phyloP scores from a whole-genome alignment of 768 basidiomycete genomes.

The Hygrocybe coccinea region DNA sequence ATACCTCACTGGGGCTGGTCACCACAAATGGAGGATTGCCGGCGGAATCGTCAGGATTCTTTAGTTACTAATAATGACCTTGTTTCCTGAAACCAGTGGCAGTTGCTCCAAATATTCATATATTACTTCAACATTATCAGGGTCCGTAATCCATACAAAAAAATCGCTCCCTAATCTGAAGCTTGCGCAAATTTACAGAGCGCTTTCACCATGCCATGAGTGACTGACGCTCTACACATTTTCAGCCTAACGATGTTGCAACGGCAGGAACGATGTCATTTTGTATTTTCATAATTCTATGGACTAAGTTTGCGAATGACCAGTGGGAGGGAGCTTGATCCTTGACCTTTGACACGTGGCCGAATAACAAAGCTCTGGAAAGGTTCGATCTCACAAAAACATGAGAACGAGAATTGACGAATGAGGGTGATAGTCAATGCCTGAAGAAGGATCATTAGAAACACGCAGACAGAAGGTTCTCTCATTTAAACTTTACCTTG shows the following conservation, averaged over 20 bases:
- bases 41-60: too few species aligned
- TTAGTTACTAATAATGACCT: too few species aligned
- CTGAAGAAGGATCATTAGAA: constrained; percentile 15
- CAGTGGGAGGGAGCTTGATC: constrained; percentile 53
- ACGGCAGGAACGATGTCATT: too few species aligned
- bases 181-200: too few species aligned
- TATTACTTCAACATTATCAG: too few species aligned
- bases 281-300: not conserved
- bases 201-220: too few species aligned
- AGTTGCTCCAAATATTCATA: too few species aligned
- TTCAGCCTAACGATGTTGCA: too few species aligned
- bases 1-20: not conserved
- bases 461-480: not conserved
- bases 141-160: too few species aligned
- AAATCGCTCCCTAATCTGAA: too few species aligned
- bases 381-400: constrained; percentile 48
- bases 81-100: too few species aligned
- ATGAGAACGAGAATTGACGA: constrained; percentile 51
- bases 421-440: constrained; percentile 46
- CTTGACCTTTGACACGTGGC: constrained; percentile 50
- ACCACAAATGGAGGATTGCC: not conserved
- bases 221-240: too few species aligned
- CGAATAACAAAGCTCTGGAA: constrained; percentile 66
- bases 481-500: constrained; percentile 39
- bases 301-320: constrained; percentile 33